Evolutionary conservation across 768 basidiomycete species (phyloP).

Genomic region (Pleurotus sapidus): DNA sequence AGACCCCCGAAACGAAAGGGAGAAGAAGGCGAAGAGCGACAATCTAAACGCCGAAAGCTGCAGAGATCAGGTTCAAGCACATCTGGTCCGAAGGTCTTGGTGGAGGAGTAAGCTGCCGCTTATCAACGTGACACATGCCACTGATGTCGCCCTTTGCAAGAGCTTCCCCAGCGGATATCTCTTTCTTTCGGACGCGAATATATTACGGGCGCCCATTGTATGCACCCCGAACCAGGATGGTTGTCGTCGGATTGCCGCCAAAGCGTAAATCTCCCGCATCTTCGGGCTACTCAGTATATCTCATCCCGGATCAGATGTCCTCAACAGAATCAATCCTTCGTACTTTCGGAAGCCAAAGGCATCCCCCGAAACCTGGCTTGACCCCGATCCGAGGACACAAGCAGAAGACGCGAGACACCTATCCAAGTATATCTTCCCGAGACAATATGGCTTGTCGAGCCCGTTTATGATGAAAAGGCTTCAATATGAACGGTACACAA

Average conservation of each 20-base stretch:
- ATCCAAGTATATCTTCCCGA: constrained; percentile 83
- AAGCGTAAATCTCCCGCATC: constrained; percentile 46
- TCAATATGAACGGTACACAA: constrained; percentile 19
- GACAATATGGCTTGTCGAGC: constrained; percentile 66
- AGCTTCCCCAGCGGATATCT: constrained; percentile 46
- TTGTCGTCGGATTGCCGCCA: constrained; percentile 64
- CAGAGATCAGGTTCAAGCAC: neutral
- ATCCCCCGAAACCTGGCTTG: constrained; percentile 27
- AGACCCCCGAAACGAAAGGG: constrained; percentile 12
- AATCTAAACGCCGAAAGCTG: constrained; percentile 28
- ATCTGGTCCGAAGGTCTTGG: neutral
- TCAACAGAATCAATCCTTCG: constrained; percentile 55
- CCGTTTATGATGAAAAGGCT: constrained; percentile 41
- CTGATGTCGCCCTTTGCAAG: constrained; percentile 19
- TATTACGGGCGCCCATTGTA: constrained; percentile 66
- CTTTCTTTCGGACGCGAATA: constrained; percentile 51
- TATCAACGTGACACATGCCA: neutral
- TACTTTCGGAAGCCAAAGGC: constrained; percentile 29
- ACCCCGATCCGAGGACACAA: constrained; percentile 45
- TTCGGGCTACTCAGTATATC: neutral
- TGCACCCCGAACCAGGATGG: constrained; percentile 43
- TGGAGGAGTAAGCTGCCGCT: constrained; percentile 3
- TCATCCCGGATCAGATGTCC: constrained; percentile 44
- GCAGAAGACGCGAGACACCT: constrained; percentile 56
- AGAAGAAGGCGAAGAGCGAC: constrained; percentile 13